phyloP scores from a whole-genome alignment of 2,329 filamentous ascomycete genomes.

The Trichophyton mentagrophytes region DNA sequence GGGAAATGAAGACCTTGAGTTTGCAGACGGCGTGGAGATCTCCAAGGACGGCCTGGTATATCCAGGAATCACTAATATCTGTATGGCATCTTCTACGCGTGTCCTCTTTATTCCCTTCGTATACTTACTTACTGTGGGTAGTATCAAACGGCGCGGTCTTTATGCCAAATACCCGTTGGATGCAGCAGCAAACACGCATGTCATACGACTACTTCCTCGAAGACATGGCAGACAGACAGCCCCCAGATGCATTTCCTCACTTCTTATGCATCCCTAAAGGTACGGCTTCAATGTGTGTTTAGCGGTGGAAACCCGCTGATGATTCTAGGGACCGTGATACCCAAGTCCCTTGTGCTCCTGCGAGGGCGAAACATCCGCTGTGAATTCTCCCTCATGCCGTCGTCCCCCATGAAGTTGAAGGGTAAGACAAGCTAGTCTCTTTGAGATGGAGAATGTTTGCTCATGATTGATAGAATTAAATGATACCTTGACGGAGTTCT shows the following conservation, averaged over 20 bases:
- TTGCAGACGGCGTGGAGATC: slow-evolving; percentile 4
- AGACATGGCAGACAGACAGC: slow-evolving; percentile 8
- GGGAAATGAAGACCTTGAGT: slow-evolving; percentile 7
- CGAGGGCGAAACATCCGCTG: not conserved
- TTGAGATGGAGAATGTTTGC: too few species aligned
- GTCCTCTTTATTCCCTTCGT: not conserved
- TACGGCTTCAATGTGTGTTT: not conserved
- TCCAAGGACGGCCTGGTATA: slow-evolving; percentile 7
- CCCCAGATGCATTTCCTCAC: slow-evolving; percentile 9
- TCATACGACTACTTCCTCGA: slow-evolving; percentile 12
- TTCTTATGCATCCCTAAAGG: slow-evolving; percentile 12
- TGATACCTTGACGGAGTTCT: slow-evolving; percentile 11
- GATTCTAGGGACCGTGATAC: not conserved
- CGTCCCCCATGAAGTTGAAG: not conserved
- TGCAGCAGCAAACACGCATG: slow-evolving; percentile 13
- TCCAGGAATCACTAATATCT: not conserved
- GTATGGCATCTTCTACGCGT: not conserved
- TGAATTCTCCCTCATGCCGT: not conserved
- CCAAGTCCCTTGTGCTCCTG: not conserved
- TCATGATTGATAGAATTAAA: slow-evolving; percentile 7
- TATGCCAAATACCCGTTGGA: slow-evolving; percentile 15
- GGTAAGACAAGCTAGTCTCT: not conserved
- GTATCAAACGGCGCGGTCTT: slow-evolving; percentile 14
- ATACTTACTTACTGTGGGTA: not conserved
- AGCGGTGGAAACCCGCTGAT: not conserved